Conservation (phyloP, 805 yeast species). For the Kluyveromyces aestuarii region DNA sequence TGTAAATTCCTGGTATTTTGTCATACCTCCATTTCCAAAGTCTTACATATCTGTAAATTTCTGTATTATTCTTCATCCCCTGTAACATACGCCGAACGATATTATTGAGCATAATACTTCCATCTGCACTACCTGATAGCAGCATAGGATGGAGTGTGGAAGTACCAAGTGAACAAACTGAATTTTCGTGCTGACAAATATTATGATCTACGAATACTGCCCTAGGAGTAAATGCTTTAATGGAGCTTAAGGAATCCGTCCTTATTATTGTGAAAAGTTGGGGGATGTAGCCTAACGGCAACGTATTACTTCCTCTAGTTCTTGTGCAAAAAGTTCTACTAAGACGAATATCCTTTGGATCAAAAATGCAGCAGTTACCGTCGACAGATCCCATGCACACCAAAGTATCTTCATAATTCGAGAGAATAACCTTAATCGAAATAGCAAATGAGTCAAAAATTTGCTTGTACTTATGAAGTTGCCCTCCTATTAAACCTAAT, state of each 20-base stretch:
- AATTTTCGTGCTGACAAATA: constrained; percentile 33
- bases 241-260: constrained; percentile 34
- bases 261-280: constrained; percentile 31
- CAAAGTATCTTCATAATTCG: constrained; percentile 26
- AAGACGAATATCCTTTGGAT: constrained; percentile 26
- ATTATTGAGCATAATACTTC: constrained; percentile 35
- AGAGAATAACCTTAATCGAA: constrained; percentile 28
- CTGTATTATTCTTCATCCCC: constrained; percentile 25
- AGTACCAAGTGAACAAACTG: constrained; percentile 32
- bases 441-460: constrained; percentile 32
- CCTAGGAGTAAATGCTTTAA: constrained; percentile 31
- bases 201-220: constrained; percentile 27
- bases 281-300: constrained; percentile 25
- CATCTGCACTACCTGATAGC: constrained; percentile 43
- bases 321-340: constrained; percentile 25
- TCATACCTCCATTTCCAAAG: constrained; percentile 36
- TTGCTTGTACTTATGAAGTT: constrained; percentile 33
- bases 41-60: constrained; percentile 24
- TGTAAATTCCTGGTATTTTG: constrained; percentile 30
- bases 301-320: constrained; percentile 25
- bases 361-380: constrained; percentile 32
- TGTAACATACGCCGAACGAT: constrained; percentile 30
- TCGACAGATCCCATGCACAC: constrained; percentile 34
- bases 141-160: constrained; percentile 40
- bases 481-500: constrained; percentile 30